These are phyloP conservation scores for Mytilinidion resinicola DNA, from an alignment of 495 filamentous ascomycete species.

Conservation along the genomic window DNA sequence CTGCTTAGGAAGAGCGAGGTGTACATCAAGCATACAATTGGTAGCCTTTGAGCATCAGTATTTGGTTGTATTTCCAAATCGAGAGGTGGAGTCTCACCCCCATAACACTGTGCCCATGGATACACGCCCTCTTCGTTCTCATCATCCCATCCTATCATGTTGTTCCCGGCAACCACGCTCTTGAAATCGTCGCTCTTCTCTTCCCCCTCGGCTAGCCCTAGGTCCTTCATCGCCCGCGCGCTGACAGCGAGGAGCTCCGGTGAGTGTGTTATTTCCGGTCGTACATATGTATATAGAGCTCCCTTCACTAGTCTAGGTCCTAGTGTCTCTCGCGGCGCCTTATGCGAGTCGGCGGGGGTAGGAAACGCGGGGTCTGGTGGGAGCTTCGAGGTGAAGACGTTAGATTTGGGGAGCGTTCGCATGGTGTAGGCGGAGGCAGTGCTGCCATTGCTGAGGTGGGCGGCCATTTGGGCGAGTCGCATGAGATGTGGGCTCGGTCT, in stretches of 20 bases:
- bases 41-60: constrained; percentile 45
- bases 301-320: constrained; percentile 77
- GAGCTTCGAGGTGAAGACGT: constrained; percentile 71
- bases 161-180: constrained; percentile 71
- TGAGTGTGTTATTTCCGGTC: constrained; percentile 61
- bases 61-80: too few relatives aligned
- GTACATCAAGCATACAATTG: constrained; percentile 45
- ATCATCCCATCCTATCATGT: constrained; percentile 49
- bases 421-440: constrained; percentile 42
- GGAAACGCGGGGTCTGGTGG: constrained; percentile 74
- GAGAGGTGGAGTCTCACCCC: constrained; percentile 28
- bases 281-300: constrained; percentile 85
- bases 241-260: constrained; percentile 78
- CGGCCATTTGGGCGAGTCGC: constrained; percentile 48
- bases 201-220: constrained; percentile 64
- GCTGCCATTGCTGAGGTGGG: constrained; percentile 39
- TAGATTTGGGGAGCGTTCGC: constrained; percentile 74
- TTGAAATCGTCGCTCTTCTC: constrained; percentile 69
- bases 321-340: constrained; percentile 66
- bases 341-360: constrained; percentile 71
- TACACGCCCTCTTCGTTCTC: constrained; percentile 61
- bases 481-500: constrained; percentile 15
- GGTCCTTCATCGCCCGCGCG: constrained; percentile 64
- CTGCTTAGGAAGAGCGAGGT: neutral
- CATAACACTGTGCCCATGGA: constrained; percentile 98